Evolutionary conservation across 2,329 filamentous ascomycete genomes (phyloP).

Genomic region (Fusarium sp.): DNA sequence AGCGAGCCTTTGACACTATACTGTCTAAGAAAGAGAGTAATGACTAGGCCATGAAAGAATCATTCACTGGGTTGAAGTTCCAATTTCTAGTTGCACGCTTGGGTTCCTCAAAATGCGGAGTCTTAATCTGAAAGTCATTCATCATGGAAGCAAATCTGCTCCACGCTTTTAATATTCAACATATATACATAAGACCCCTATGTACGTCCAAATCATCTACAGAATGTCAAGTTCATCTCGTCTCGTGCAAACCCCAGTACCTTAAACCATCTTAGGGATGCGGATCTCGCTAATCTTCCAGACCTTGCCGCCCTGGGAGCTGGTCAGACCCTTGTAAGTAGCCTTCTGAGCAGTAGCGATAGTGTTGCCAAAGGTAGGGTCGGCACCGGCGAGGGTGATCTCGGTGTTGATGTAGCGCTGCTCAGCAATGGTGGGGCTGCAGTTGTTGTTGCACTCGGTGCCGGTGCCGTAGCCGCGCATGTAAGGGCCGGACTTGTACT

Average conservation of each 20-base stretch:
- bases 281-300: slow-evolving; percentile 34
- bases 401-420: slow-evolving; percentile 33
- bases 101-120: no score
- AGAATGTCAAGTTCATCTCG: background rate
- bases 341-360: slow-evolving; percentile 27
- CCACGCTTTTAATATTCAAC: background rate
- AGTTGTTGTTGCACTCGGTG: slow-evolving; percentile 34
- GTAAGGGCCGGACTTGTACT: slow-evolving; percentile 33
- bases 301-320: slow-evolving; percentile 20
- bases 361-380: slow-evolving; percentile 33
- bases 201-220: background rate
- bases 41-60: no score
- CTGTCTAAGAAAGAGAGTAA: background rate
- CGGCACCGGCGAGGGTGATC: slow-evolving; percentile 28
- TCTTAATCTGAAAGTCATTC: background rate
- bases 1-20: background rate
- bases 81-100: background rate
- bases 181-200: background rate
- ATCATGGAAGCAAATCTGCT: background rate
- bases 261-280: slow-evolving; percentile 26
- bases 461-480: slow-evolving; percentile 35
- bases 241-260: background rate
- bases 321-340: slow-evolving; percentile 25
- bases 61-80: background rate
- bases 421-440: slow-evolving; percentile 26